Percentiles rank a stretch among this genome's conserved stretches.
phyloP scores from a whole-genome alignment of 2,329 filamentous ascomycete species.

The Aspergillus sp. region DNA sequence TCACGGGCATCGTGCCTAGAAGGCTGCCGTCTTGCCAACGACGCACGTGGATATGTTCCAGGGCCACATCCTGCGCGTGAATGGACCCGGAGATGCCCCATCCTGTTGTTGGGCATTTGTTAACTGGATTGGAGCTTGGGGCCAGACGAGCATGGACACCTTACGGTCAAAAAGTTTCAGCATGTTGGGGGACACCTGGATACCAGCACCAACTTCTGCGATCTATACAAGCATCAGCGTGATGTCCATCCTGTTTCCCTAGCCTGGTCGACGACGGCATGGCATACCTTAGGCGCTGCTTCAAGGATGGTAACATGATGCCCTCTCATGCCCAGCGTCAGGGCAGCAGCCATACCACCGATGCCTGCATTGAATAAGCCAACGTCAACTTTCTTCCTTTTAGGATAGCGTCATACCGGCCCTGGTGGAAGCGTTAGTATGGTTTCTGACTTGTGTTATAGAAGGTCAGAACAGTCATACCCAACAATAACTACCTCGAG shows the following conservation, averaged over 20 bases:
- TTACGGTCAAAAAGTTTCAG: conserved; percentile 60
- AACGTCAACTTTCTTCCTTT: no score
- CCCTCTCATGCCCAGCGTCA: conserved; percentile 26
- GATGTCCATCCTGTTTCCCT: not conserved
- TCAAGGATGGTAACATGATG: conserved; percentile 27
- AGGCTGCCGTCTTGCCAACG: conserved; percentile 28
- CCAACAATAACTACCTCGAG: conserved; percentile 28
- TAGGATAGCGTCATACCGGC: conserved; percentile 17
- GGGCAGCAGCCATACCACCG: conserved; percentile 28
- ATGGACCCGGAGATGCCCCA: conserved; percentile 29
- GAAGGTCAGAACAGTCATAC: conserved; percentile 12
- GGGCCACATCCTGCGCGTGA: conserved; percentile 24
- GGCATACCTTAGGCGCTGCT: conserved; percentile 25
- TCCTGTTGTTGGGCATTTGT: conserved; percentile 10
- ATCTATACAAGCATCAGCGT: conserved; percentile 12
- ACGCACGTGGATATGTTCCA: conserved; percentile 29
- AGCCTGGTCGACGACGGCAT: not conserved
- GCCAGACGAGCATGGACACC: conserved; percentile 2
- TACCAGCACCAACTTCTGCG: conserved; percentile 62
- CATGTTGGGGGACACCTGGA: conserved; percentile 77
- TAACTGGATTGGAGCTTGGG: not conserved
- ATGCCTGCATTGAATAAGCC: conserved; percentile 17
- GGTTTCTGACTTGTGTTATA: no score
- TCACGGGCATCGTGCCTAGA: conserved; percentile 26
- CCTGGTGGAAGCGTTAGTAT: conserved; percentile 7